These are phyloP conservation scores for Penstemon eatonii DNA, from an alignment of 257 asterid genomes.

Conservation along the genomic window DNA sequence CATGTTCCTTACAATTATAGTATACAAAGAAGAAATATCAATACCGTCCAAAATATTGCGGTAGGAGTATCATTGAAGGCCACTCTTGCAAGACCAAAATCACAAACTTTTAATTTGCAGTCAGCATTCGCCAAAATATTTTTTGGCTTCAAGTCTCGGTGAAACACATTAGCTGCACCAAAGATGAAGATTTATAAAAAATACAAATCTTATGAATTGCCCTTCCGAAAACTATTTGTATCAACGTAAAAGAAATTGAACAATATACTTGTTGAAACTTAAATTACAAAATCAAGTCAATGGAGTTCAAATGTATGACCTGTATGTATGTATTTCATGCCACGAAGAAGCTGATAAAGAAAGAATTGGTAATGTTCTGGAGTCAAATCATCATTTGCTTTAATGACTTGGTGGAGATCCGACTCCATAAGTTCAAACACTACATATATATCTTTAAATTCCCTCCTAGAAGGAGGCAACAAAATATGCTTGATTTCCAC, in stretches of 20 bases:
- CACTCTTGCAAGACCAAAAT: conserved; percentile 67
- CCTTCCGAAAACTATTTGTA: neutral
- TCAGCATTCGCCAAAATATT: conserved; percentile 64
- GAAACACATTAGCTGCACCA: conserved; percentile 58
- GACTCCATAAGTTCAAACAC: conserved; percentile 96
- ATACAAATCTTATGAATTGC: neutral
- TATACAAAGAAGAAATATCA: neutral
- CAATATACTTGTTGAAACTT: neutral
- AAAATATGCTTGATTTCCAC: conserved; percentile 94
- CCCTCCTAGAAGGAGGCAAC: conserved; percentile 93
- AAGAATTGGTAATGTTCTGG: conserved; percentile 64
- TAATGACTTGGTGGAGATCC: conserved; percentile 92
- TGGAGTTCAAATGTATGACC: conserved; percentile 26
- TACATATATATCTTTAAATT: conserved; percentile 90
- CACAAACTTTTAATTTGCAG: conserved; percentile 63
- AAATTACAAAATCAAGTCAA: neutral
- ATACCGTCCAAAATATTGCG: conserved; percentile 66
- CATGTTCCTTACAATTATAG: neutral
- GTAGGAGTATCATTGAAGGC: conserved; percentile 66
- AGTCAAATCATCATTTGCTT: conserved; percentile 65
- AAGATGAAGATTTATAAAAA: conserved; percentile 13
- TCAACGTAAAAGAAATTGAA: neutral
- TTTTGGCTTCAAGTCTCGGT: conserved; percentile 63
- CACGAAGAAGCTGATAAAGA: conserved; percentile 67
- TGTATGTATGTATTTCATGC: conserved; percentile 66